Evolutionary conservation across 1,139 yeast genomes (phyloP), one percentile per base, ranked within the genome.

Genomic region (Candida sanyaensis): DNA sequence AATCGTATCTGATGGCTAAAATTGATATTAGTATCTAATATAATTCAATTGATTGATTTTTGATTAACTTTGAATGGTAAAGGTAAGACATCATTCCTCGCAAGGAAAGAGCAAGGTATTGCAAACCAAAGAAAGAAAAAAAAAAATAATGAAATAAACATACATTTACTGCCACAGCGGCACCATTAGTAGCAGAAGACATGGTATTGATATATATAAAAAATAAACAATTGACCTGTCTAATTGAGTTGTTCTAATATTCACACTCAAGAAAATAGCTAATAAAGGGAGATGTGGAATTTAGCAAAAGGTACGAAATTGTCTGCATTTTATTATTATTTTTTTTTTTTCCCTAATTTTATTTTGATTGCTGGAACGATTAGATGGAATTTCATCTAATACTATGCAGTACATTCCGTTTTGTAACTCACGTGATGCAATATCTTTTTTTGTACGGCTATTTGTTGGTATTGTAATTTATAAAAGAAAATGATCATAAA

Each of bases 1-100:
- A 13, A 52, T 17, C 1, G 50, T 24, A 12, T 52, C 54, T 42
- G 45, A 49, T n/a, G 55, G 55, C 53, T 51, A 33, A 9, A 12
- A 28, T 17, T 17, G 21, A 17, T 17, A 17, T 17, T 17, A 17
- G 21, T 17, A 17, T 17, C 21, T 17, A 17, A 17, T 3, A 17
- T 17, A 17, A 17, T 17, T 17, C 21, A 17, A 17, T 17, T 17
- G 3, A 17, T 17, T 17, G 21, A 17, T 17, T 17, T 17, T 17
- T 17, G 21, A 17, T 17, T 17, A 17, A 17, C 2, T 17, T 17
- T 17, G 21, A 17, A 17, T 17, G 21, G 21, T 17, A 17, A n/a
- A 17, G 21, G 21, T 17, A 2, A 17, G 21, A 17, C 28, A 26
- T 26, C 28, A 26, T 8, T 26, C 28, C 21, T 17, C 36, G 10